A percentile compares a stretch with the other conserved stretches of the same genome.
Conservation (phyloP, 805 yeast species). For the Yarrowia deformans region DNA sequence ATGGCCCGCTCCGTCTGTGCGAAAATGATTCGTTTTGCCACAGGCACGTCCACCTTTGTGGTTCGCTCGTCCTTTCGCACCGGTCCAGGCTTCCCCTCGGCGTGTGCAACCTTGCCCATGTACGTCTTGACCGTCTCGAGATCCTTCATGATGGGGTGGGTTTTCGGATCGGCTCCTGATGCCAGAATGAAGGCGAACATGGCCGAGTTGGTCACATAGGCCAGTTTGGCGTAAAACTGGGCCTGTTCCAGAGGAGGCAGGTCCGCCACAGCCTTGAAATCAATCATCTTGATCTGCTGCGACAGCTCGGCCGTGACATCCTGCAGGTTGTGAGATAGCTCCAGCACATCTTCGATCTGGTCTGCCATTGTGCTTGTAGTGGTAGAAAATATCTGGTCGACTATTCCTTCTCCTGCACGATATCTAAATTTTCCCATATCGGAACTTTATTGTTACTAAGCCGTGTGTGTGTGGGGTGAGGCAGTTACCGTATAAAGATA, state of each 20-base stretch:
- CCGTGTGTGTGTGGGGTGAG: neutral
- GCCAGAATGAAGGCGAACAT: conserved; percentile 57
- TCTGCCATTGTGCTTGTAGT: conserved; percentile 3
- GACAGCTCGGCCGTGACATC: conserved; percentile 23
- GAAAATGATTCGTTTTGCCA: conserved; percentile 28
- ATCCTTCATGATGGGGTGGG: conserved; percentile 71
- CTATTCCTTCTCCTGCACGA: neutral
- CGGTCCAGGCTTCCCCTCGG: conserved; percentile 37
- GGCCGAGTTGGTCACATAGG: conserved; percentile 44
- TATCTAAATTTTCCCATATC: conserved; percentile 21
- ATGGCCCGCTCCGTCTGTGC: conserved; percentile 28
- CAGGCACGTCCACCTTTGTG: conserved; percentile 30
- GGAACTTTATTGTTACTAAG: conserved; percentile 13
- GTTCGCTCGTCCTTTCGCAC: conserved; percentile 23
- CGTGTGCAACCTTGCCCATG: conserved; percentile 62
- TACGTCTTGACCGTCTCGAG: conserved; percentile 70
- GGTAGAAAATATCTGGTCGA: neutral
- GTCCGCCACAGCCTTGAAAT: conserved; percentile 13
- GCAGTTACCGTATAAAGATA: neutral
- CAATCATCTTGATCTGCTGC: conserved; percentile 19
- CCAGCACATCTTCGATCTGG: conserved; percentile 32
- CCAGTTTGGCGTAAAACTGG: conserved; percentile 42
- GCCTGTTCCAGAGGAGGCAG: conserved; percentile 42
- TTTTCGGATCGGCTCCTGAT: conserved; percentile 62
- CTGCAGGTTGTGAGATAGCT: conserved; percentile 13